Conservation (phyloP, 164 flowering plant species). For the Vitis amurensis region DNA sequence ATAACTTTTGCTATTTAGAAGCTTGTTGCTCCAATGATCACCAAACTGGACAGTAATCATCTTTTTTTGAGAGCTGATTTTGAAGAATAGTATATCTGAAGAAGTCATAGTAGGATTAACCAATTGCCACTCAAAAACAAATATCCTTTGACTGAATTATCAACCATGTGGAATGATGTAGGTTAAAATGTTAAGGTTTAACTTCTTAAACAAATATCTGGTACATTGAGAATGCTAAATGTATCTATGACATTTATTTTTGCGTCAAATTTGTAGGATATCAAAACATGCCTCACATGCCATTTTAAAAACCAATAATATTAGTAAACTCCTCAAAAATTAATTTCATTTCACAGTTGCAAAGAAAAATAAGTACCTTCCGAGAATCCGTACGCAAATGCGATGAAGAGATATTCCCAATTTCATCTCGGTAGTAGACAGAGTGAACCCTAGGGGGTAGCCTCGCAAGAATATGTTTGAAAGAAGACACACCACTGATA, state of each 20-base stretch:
- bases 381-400: conserved; percentile 59
- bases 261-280: not conserved
- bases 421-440: conserved; percentile 91
- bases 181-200: not conserved
- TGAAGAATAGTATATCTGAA: not conserved
- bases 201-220: not conserved
- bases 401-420: conserved; percentile 93
- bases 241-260: not conserved
- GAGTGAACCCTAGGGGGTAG: conserved; percentile 94
- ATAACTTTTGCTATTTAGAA: not conserved
- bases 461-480: conserved; percentile 69
- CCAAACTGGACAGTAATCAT: not conserved
- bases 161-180: not conserved
- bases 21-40: not conserved
- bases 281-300: not conserved
- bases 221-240: not conserved
- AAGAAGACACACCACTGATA: conserved; percentile 71
- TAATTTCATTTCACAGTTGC: too few species aligned
- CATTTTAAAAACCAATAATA: not conserved
- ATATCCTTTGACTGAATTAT: not conserved
- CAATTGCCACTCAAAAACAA: not conserved
- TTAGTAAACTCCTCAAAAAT: not conserved
- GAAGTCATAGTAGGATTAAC: not conserved
- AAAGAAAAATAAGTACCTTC: conserved; percentile 51
- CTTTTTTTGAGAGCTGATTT: not conserved